Percentiles rank a stretch among this genome's conserved stretches.
Evolutionary conservation across 2,329 filamentous ascomycete genomes (phyloP).

Genomic region (Epichloe scottii): DNA sequence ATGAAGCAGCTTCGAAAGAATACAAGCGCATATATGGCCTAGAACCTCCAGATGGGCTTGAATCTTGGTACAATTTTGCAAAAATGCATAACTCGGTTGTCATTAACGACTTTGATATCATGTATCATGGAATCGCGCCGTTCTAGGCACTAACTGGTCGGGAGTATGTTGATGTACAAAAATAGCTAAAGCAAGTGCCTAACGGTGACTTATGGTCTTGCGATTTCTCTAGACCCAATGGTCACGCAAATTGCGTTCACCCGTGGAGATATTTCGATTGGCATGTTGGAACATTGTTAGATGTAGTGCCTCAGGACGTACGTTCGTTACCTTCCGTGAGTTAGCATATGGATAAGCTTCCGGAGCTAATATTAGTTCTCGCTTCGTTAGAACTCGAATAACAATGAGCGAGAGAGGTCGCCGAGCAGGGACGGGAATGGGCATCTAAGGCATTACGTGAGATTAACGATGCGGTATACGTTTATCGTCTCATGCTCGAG

Average conservation of each 20-base stretch:
- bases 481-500: slow-evolving; percentile 50
- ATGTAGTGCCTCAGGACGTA: slow-evolving; percentile 7
- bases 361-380: slow-evolving; percentile 36
- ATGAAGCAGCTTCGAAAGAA: slow-evolving; percentile 23
- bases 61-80: slow-evolving; percentile 33
- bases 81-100: slow-evolving; percentile 25
- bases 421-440: slow-evolving; percentile 42
- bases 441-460: slow-evolving; percentile 38
- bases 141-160: slow-evolving; percentile 26
- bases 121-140: slow-evolving; percentile 26
- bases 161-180: slow-evolving; percentile 19
- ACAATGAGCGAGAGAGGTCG: slow-evolving; percentile 35
- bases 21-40: slow-evolving; percentile 30
- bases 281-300: slow-evolving; percentile 17
- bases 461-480: slow-evolving; percentile 46
- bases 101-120: slow-evolving; percentile 38
- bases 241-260: slow-evolving; percentile 22
- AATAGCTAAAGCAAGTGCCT: slow-evolving; percentile 10
- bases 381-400: slow-evolving; percentile 33
- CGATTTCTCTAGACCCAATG: slow-evolving; percentile 12
- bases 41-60: slow-evolving; percentile 33
- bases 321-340: slow-evolving; percentile 41
- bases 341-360: slow-evolving; percentile 35
- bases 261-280: slow-evolving; percentile 20
- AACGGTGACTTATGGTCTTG: slow-evolving; percentile 27